Base-by-base conservation (phyloP, 169 alveolate species). In the Pseudocohnilembus persalinus region DNA sequence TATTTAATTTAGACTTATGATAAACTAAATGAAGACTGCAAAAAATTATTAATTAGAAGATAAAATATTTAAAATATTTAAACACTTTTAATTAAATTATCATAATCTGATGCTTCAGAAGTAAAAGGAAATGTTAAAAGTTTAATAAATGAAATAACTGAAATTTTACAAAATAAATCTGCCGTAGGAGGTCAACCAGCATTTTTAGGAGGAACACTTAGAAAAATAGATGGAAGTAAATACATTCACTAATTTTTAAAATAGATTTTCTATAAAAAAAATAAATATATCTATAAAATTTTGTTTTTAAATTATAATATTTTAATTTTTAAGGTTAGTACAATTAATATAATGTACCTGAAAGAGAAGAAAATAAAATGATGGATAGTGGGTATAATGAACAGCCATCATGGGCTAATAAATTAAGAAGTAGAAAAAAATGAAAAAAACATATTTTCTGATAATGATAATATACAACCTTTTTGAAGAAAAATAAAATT, bases 21-120 rank as follows among this genome's bases (percentile, higher is more conserved):
- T 34, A 73, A 77, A 31, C 87, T 83, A 0, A 85, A 80, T 28
- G 90, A 81, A 74, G 90, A 86, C 64, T 34, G 79, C 24, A 68
- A 80, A 68, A 86, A 83, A 34, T 76, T 86, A 28, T 31, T 83
- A n/a, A 86, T 86, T 1, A 86, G 83, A 86, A 86, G 90, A 81
- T 64, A 86, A 76, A 86, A 86, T 27, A 31, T 86, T 16, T 75
- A 86, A 65, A 86, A 86, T 81, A 86, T 86, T 1, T 74, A 80
- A 33, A 86, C 74, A 64, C 72, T 86, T 15, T 75, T 86, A 28
- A 86, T 86, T 15, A 79, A 77, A 30, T 73, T 86, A 0, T 86
- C 90, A 0, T 33, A 79, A 31, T 68, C 84, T 35, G 84, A 79
- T 63, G 49, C 32, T 49, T 35, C 35, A 20, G 64, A 79, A 34